A percentile compares a stretch with the other conserved stretches of the same genome.
Conservation (phyloP, 2,329 filamentous ascomycete species). For the Alternaria sp. region DNA sequence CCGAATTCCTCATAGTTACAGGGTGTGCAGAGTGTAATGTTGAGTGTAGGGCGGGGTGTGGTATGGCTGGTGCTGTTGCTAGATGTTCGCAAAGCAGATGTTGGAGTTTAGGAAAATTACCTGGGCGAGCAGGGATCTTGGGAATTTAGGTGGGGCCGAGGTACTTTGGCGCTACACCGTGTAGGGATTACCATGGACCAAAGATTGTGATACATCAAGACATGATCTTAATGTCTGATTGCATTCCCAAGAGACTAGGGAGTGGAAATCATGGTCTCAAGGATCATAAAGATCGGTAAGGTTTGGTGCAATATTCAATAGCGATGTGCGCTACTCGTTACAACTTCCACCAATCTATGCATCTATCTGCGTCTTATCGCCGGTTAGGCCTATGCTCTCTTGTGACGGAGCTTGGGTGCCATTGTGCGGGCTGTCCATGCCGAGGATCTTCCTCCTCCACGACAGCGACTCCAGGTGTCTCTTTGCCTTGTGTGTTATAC, state of each 20-base stretch:
- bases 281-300: neutral
- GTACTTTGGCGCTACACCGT: conserved; percentile 3
- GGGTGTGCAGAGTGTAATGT: neutral
- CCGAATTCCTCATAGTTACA: conserved; percentile 17
- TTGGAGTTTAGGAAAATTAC: conserved; percentile 31
- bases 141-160: conserved; percentile 18
- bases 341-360: conserved; percentile 3
- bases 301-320: neutral
- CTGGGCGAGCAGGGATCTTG: conserved; percentile 30
- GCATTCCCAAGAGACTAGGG: neutral
- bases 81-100: conserved; percentile 8
- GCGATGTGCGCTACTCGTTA: neutral
- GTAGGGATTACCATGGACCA: neutral
- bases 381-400: conserved; percentile 9
- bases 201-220: neutral
- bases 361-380: conserved; percentile 12
- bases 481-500: conserved; percentile 70
- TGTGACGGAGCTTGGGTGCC: neutral
- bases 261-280: neutral
- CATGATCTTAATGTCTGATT: neutral
- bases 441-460: conserved; percentile 46
- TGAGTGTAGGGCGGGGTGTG: neutral
- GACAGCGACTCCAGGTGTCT: conserved; percentile 47
- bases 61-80: conserved; percentile 7
- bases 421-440: conserved; percentile 1